A percentile compares a stretch with the other conserved stretches of the same genome.
Evolutionary conservation across 208 protist species (phyloP).

Genomic region (Trichomonas tenax): DNA sequence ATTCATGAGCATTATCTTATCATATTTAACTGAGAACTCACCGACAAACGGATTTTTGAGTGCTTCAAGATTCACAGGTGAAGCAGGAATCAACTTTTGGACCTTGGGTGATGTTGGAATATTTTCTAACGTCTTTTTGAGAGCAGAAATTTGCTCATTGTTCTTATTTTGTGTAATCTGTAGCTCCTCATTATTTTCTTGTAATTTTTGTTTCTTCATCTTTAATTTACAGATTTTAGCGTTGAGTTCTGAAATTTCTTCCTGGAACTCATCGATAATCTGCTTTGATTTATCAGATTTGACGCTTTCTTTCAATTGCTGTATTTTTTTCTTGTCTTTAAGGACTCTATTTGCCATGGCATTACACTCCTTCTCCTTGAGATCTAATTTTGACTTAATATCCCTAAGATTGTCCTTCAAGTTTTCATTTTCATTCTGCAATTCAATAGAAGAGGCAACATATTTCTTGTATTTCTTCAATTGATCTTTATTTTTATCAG

Average conservation of each 20-base stretch:
- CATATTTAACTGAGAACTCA: not conserved
- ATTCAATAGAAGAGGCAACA: not conserved
- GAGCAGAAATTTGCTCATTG: not conserved
- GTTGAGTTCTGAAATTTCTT: not conserved
- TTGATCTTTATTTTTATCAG: not conserved
- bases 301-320: not conserved
- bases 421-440: not conserved
- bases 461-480: not conserved
- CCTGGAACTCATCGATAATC: not conserved
- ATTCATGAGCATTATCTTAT: not conserved
- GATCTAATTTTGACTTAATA: not conserved
- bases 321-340: not conserved
- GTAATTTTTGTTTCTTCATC: not conserved
- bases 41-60: not conserved
- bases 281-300: not conserved
- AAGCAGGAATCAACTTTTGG: not conserved
- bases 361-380: not conserved
- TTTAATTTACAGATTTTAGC: not conserved
- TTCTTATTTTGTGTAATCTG: not conserved
- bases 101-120: not conserved
- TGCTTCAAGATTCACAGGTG: not conserved
- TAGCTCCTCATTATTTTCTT: not conserved
- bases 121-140: not conserved
- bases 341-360: not conserved
- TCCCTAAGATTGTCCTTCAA: not conserved